A percentile compares a stretch with the other conserved stretches of the same genome.
These are phyloP conservation scores for Rhizopus stolonifer DNA, from an alignment of 371 early-diverging fungal species.

Conservation along the genomic window DNA sequence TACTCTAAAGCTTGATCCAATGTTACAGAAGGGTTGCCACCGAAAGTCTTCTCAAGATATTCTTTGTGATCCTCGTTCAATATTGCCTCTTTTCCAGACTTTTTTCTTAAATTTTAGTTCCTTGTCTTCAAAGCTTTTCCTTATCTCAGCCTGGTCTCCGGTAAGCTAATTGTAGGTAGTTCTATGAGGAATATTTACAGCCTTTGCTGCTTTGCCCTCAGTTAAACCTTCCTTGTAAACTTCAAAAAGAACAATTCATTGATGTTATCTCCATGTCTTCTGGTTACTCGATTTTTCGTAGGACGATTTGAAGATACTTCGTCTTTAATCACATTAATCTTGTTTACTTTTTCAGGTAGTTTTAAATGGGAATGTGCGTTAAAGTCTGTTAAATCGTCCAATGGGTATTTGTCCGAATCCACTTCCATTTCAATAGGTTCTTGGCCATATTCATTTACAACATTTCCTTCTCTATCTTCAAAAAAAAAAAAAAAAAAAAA, in stretches of 20 bases:
- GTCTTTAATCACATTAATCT: neutral
- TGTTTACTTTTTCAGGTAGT: slow-evolving; percentile 4
- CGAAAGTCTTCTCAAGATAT: slow-evolving; percentile 10
- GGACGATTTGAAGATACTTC: too few relatives aligned
- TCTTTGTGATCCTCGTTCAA: slow-evolving; percentile 6
- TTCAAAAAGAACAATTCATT: neutral
- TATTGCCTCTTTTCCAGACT: neutral
- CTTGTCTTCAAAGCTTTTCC: slow-evolving; percentile 3
- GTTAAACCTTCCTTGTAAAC: neutral
- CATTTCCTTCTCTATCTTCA: too few relatives aligned
- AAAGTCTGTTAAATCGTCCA: slow-evolving; percentile 5
- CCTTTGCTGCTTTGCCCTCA: slow-evolving; percentile 6
- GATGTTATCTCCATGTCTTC: neutral
- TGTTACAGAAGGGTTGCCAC: slow-evolving; percentile 5
- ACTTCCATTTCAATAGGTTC: slow-evolving; percentile 15
- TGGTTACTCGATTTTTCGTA: neutral
- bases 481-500: too few relatives aligned
- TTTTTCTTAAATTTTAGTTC: slow-evolving; percentile 1
- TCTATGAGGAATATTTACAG: slow-evolving; percentile 9
- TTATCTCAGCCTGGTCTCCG: neutral
- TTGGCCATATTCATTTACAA: slow-evolving; percentile 11
- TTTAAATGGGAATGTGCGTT: slow-evolving; percentile 4
- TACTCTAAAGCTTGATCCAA: slow-evolving; percentile 2
- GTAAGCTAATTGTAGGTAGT: slow-evolving; percentile 9
- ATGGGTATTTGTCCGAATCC: slow-evolving; percentile 7